phyloP scores from a whole-genome alignment of 164 flowering plant species.

The Magnolia sinica region DNA sequence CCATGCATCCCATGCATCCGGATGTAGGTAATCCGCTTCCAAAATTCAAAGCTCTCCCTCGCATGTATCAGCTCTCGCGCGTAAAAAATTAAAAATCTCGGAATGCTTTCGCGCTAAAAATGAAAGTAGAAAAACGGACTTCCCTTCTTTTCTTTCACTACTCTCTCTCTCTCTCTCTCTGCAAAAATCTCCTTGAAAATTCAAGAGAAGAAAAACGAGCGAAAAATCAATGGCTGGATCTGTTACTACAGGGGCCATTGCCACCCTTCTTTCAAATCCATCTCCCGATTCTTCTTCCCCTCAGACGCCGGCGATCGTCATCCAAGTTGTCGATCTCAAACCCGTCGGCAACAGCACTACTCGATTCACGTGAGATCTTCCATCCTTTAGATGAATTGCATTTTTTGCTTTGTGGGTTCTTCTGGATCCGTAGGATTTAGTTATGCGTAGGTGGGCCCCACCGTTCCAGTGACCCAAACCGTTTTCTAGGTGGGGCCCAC shows the following conservation, averaged over 20 bases:
- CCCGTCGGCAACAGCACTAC: conserved; percentile 47
- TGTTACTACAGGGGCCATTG: conserved; percentile 63
- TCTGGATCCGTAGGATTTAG: not conserved
- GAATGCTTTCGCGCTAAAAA: not conserved
- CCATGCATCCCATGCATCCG: not conserved
- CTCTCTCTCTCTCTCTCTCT: not conserved
- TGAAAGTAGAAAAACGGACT: not conserved
- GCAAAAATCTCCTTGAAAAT: not conserved
- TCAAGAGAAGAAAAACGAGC: not conserved
- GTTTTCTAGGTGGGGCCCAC: not conserved
- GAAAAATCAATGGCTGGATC: conserved; percentile 36
- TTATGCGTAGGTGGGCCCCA: not conserved
- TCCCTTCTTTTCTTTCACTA: not conserved
- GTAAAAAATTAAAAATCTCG: not conserved
- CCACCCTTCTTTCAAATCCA: conserved; percentile 59
- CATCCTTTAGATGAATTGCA: not conserved
- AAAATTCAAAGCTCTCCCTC: not conserved
- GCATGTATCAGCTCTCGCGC: not conserved
- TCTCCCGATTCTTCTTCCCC: conserved; percentile 62
- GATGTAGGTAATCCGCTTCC: not conserved
- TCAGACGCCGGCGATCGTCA: conserved; percentile 53
- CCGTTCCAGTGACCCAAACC: not conserved
- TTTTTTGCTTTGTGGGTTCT: not conserved
- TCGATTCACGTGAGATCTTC: conserved; percentile 50
- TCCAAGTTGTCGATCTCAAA: conserved; percentile 81